Evolutionary conservation across 1,139 yeast species (phyloP), one percentile per base, ranked within the genome.

Genomic region (Hyphopichia buzzinii): DNA sequence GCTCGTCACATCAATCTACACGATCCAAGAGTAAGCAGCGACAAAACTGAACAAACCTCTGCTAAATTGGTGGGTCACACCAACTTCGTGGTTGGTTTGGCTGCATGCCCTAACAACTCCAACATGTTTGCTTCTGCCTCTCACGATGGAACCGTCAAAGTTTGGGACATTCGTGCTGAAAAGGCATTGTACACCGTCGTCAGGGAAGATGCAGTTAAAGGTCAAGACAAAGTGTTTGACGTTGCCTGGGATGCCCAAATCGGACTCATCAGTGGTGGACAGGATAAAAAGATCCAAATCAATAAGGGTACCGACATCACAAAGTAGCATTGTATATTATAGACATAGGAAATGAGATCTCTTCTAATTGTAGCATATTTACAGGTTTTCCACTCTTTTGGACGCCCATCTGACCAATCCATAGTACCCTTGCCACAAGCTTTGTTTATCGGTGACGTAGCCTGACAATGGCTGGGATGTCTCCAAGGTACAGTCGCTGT

Each of bases 131-230:
- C 88, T 15, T 85, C 96, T 6, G 95, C 85, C 13, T 88, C 97
- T 11, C 96, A 89, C 57, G 99, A 92, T 60, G 97, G 97, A 17
- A 85, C 96, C 2, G 94, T 85, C 30, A 83, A 89, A 50, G 84
- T 92, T 15, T 92, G 99, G 99, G 99, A 92, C 60, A 77, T 90
- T 10, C 79, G 99, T 53, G 84, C 96, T 2, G 86, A 82, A 46
- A 79, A 82, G 50, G 75, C 95, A n/a, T 70, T 89, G 65, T 86
- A 84, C 59, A 86, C 95, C n/a, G 79, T 90, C 36, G 77, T 86
- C 17, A 77, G 96, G 58, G 81, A 83, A 48, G 70, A 74, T 24
- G 59, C 47, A 38, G 62, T 45, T 52, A 72, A 40, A 54, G 63
- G 49, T 54, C 59, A 70, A 40, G 66, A 74, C 29, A 87, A 89